These are phyloP conservation scores for Flueggea neowawraea DNA, from an alignment of 441 rosid genomes.

Conservation along the genomic window DNA sequence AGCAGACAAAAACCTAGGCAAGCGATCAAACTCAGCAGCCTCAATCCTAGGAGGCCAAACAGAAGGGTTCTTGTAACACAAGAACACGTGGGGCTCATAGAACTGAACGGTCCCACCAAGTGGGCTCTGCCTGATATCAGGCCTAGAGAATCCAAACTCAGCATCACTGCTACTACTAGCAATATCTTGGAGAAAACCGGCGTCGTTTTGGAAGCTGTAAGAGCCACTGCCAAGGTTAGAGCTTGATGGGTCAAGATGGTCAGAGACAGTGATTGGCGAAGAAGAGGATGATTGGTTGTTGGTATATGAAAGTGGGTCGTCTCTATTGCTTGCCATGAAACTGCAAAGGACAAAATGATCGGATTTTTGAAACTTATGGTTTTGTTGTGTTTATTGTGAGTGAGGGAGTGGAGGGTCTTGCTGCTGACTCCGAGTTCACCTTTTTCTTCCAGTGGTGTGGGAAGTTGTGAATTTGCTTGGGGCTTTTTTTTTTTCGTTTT, in stretches of 20 bases:
- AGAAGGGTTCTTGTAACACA: constrained; percentile 92
- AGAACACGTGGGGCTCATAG: constrained; percentile 84
- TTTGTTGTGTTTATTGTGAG: too few species aligned
- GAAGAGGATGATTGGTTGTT: constrained; percentile 45
- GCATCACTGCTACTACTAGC: constrained; percentile 34
- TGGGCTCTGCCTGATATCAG: constrained; percentile 65
- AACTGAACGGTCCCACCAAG: constrained; percentile 80
- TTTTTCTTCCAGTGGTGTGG: too few species aligned
- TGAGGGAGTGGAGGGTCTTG: too few species aligned
- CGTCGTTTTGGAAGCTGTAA: constrained; percentile 82
- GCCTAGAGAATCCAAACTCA: constrained; percentile 81
- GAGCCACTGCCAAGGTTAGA: constrained; percentile 66
- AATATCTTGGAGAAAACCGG: constrained; percentile 36
- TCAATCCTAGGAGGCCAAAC: constrained; percentile 97
- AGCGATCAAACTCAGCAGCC: constrained; percentile 99
- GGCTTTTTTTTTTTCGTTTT: background rate
- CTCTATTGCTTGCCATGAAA: constrained; percentile 62
- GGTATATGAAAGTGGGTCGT: constrained; percentile 49
- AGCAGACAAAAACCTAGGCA: constrained; percentile 93
- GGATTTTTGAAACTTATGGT: background rate
- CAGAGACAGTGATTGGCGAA: constrained; percentile 65
- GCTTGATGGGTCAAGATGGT: constrained; percentile 44
- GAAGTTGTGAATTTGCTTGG: too few species aligned
- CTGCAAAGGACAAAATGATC: background rate
- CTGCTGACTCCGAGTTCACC: too few species aligned